Evolutionary conservation across 495 filamentous ascomycete species (phyloP).

Genomic region (Aspergillus sparsus): DNA sequence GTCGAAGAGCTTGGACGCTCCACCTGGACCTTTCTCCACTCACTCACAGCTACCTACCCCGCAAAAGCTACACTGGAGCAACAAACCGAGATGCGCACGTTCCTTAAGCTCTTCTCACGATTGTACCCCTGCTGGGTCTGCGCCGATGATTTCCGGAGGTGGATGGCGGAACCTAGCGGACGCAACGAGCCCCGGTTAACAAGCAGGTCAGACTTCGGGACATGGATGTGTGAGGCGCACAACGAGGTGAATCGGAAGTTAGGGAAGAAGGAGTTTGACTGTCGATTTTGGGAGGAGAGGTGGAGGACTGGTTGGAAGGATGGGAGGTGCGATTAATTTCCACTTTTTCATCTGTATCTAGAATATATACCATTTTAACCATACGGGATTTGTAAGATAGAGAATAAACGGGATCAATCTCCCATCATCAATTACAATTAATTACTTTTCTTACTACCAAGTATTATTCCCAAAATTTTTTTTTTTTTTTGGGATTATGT

Average conservation of each 20-base stretch:
- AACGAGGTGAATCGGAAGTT: constrained; percentile 95
- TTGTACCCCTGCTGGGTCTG: constrained; percentile 96
- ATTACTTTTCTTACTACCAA: too few relatives aligned
- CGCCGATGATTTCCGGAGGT: constrained; percentile 84
- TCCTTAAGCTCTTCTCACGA: constrained; percentile 75
- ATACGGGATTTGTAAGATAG: too few relatives aligned
- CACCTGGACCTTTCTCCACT: constrained; percentile 92
- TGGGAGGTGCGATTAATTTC: constrained; percentile 59
- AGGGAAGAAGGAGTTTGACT: constrained; percentile 91
- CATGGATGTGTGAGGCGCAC: constrained; percentile 96
- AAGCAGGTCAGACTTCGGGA: constrained; percentile 73
- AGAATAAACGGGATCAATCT: neutral
- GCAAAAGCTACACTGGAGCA: constrained; percentile 59
- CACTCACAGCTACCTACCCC: constrained; percentile 86
- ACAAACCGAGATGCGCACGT: constrained; percentile 73
- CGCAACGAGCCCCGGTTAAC: constrained; percentile 65
- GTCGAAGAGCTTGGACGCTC: constrained; percentile 80
- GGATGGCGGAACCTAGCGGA: constrained; percentile 66
- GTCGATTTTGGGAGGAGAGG: constrained; percentile 85
- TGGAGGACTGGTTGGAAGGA: constrained; percentile 95
- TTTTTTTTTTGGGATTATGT: too few relatives aligned
- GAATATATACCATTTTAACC: neutral
- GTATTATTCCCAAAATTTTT: too few relatives aligned
- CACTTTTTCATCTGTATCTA: neutral
- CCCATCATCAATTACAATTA: neutral